phyloP scores from a whole-genome alignment of 2,329 filamentous ascomycete species.

The Aspergillus quadrilineatus region DNA sequence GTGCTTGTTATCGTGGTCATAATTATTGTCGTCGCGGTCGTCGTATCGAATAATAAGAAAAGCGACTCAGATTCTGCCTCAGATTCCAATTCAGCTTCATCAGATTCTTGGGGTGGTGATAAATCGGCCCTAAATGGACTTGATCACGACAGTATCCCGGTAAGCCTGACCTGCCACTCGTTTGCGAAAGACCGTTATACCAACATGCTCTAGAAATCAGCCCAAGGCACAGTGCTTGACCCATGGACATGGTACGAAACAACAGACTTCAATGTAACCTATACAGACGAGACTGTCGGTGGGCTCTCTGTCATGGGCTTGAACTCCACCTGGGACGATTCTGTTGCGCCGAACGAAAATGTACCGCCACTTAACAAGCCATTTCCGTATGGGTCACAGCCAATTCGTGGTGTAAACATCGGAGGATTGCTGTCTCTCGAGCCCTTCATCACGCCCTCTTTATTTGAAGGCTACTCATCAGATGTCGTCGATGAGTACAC shows the following conservation, averaged over 20 bases:
- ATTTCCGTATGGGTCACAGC: constrained; percentile 76
- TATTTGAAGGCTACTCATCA: constrained; percentile 68
- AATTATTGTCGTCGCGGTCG: constrained; percentile 66
- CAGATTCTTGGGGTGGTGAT: constrained; percentile 9
- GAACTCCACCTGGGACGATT: constrained; percentile 82
- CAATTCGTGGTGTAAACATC: constrained; percentile 85
- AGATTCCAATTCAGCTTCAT: constrained; percentile 20
- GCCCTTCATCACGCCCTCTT: constrained; percentile 90
- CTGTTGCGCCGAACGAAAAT: constrained; percentile 70
- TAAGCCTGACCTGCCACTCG: constrained; percentile 23
- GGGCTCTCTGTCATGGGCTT: constrained; percentile 90
- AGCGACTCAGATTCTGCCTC: constrained; percentile 27
- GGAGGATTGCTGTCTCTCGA: constrained; percentile 94
- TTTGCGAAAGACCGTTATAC: background rate
- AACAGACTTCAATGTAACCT: constrained; percentile 88
- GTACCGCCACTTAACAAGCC: constrained; percentile 73
- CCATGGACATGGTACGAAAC: constrained; percentile 92
- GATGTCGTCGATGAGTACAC: constrained; percentile 88
- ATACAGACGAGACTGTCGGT: constrained; percentile 80
- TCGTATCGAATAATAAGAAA: constrained; percentile 62
- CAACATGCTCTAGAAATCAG: constrained; percentile 46
- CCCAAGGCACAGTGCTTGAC: constrained; percentile 75
- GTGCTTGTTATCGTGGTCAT: constrained; percentile 61
- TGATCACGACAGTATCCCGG: constrained; percentile 59
- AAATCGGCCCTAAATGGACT: constrained; percentile 55